Base-by-base conservation (phyloP, 2,329 filamentous ascomycete species). In the Sarocladium brachiariae region DNA sequence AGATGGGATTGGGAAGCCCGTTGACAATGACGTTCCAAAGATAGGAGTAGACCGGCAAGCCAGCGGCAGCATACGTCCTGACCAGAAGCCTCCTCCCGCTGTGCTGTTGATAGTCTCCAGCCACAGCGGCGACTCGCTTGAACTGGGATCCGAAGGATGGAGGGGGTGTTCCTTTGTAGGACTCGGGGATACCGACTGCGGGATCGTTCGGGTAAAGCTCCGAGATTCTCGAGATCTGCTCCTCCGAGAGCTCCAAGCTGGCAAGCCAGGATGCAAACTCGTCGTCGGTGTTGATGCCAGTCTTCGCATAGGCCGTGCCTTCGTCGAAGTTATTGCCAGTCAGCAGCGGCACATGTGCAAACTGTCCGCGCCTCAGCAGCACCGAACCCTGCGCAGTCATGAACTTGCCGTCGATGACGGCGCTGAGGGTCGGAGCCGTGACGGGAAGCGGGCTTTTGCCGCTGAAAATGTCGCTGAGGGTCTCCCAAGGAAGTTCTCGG, bases 301-400 rank as follows among this genome's bases (percentile, higher is more conserved):
- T 60, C 4, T 72, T 69, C 1, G 70, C 74, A 58, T 83, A 83
- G 1, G 68, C 65, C 0, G 73, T 74, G 37, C 64, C 83, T 60
- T 87, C 83, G 58, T 86, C 83, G 1, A 73, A 74, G 60, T 84
- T 86, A 19, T 73, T 73, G 11, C 83, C 83, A 23, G 73, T 66
- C 9, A 86, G 70, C 45, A 85, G 75, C 2, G 81, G 80, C 0
- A 86, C 77, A 51, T 78, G 73, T 51, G 84, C 76, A 55, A 86
- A 85, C 13, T 73, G 70, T 31, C 80, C 80, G 4, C 71, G 62
- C 2, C 68, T 65, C 4, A 86, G 67, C 57, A 81, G 77, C 7
- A 72, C 61, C 21, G 75, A 77, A 33, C 65, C 68, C 51, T 66
- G 56, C 13, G 52, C 56, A 35, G 65, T 64, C 7, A 72, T 61